Evolutionary conservation across 2,329 filamentous ascomycete species (phyloP).

Genomic region (Colletotrichum sidae): DNA sequence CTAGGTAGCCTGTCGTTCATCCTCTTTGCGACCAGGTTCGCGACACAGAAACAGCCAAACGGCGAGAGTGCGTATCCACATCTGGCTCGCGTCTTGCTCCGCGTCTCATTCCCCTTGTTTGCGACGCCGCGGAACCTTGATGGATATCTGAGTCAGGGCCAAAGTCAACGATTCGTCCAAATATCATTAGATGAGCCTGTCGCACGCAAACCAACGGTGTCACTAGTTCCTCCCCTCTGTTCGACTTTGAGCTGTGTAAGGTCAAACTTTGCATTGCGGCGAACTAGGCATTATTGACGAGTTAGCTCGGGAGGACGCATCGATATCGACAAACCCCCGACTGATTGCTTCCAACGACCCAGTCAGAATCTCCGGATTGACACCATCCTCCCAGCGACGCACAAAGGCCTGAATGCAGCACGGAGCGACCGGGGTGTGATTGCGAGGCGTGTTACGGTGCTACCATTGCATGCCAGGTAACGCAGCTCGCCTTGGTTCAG

Average conservation of each 20-base stretch:
- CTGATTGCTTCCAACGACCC: constrained; percentile 14
- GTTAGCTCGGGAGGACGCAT: background rate
- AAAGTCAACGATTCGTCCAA: constrained; percentile 25
- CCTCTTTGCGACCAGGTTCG: background rate
- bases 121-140: constrained; percentile 31
- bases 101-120: constrained; percentile 16
- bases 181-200: constrained; percentile 25
- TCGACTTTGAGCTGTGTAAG: constrained; percentile 14
- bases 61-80: constrained; percentile 9
- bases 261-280: constrained; percentile 5
- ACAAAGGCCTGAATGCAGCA: constrained; percentile 4
- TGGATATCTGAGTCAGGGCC: constrained; percentile 33
- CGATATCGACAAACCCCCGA: background rate
- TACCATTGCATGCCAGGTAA: constrained; percentile 19
- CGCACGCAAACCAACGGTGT: constrained; percentile 13
- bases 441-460: constrained; percentile 2
- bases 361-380: constrained; percentile 13
- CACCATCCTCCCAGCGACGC: background rate
- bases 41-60: constrained; percentile 17
- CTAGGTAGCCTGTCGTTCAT: no score
- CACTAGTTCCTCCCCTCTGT: background rate
- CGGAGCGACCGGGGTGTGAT: constrained; percentile 6
- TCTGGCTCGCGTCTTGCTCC: constrained; percentile 10
- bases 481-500: constrained; percentile 18
- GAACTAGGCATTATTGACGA: constrained; percentile 3